These are phyloP conservation scores for Papiliotrema nemorosa DNA, from an alignment of 1,284 basidiomycete species.

Conservation along the genomic window DNA sequence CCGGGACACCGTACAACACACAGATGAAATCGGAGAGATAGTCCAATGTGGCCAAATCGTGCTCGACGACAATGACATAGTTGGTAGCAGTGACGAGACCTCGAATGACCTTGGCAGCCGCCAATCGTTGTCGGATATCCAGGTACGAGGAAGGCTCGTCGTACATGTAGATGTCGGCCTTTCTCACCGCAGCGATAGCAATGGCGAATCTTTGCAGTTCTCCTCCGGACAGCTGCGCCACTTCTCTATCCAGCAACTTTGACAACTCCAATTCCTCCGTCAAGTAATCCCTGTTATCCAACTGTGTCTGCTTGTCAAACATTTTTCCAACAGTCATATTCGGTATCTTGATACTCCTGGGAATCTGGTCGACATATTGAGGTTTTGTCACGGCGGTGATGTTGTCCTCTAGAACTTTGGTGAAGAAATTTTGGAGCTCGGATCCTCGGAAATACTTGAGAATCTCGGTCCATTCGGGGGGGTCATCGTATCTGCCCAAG, in stretches of 20 bases:
- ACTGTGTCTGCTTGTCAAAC: conserved; percentile 62
- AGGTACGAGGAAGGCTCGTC: conserved; percentile 95
- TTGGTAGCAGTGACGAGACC: conserved; percentile 71
- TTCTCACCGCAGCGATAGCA: conserved; percentile 61
- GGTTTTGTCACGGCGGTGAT: conserved; percentile 97
- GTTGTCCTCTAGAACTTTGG: conserved; percentile 96
- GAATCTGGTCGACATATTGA: conserved; percentile 98
- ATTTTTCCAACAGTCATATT: conserved; percentile 78
- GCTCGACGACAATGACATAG: conserved; percentile 94
- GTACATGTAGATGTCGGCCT: conserved; percentile 68
- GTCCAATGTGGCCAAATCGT: conserved; percentile 94
- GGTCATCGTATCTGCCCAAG: conserved; percentile 57
- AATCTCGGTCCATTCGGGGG: conserved; percentile 96
- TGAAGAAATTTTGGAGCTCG: conserved; percentile 97
- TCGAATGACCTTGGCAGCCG: conserved; percentile 94
- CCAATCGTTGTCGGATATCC: conserved; percentile 88
- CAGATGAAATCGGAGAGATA: conserved; percentile 97
- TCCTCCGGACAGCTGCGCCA: conserved; percentile 83
- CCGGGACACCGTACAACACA: conserved; percentile 92
- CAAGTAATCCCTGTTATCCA: conserved; percentile 69
- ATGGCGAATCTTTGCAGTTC: conserved; percentile 90
- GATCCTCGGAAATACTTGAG: conserved; percentile 95
- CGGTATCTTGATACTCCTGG: conserved; percentile 82
- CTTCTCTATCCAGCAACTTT: conserved; percentile 76
- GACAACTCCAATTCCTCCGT: conserved; percentile 80